Evolutionary conservation across 2,329 filamentous ascomycete species (phyloP), one percentile per base, ranked within the genome.

Genomic region (Proliferodiscus dingleyae): DNA sequence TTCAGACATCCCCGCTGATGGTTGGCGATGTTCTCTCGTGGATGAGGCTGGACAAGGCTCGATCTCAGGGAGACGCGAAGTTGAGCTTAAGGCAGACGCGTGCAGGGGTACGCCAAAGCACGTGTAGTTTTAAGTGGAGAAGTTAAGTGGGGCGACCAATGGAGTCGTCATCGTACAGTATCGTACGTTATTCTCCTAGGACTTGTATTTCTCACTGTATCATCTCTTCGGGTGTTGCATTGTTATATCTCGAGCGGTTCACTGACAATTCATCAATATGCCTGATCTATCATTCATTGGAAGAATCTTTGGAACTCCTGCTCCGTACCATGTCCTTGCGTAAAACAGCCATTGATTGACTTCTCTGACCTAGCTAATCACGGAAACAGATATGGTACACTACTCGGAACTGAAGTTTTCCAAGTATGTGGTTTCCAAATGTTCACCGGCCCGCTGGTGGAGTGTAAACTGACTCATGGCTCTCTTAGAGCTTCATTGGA

Each of bases 391-490:
- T 95, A 94, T 69, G 89, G 89, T 55, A 89, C 88, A 16, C 78
- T 97, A 40, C 73, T 97, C 11, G 93, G 93, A 53, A 84, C 85
- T 22, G 86, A 89, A 30, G 76, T 95, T 65, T 97, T 89, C 68
- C 89, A 97, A 65, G 83, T 85, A 68, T 65, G 66, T 44, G 18
- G 21, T 40, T 18, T 24, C 29, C 8, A 34, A 34, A n/a, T 19
- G 32, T 37, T 30, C 52, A 45, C 7, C 3, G 11, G 26, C 34
- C 28, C 21, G 13, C n/a, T 28, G 15, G 34, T 8, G 42, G 18
- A 18, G 21, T 33, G n/a, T 36, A 13, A 10, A 29, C 41, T 21
- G 21, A 15, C 43, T 32, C 16, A 41, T 16, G 34, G 23, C 24
- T 26, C 41, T 18, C n/a, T 8, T 56, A 86, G 81, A 85, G 86